Conservation (phyloP, 1,284 basidiomycete species). For the Fomitopsis palustris region DNA sequence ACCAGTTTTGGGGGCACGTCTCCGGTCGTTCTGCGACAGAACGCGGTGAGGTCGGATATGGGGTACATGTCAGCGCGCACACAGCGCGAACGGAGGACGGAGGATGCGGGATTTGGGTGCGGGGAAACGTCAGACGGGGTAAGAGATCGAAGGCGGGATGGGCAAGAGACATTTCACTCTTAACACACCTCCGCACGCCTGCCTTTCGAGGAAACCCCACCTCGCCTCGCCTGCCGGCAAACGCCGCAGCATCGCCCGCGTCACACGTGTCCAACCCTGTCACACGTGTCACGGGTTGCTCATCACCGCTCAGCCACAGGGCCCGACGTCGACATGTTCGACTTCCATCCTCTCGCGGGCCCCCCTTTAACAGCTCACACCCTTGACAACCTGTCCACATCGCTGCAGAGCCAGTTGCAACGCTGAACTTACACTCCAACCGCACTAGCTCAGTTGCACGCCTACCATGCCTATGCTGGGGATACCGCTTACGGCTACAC, state of each 20-base stretch:
- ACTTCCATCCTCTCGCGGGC: background rate
- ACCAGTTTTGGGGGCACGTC: constrained; percentile 88
- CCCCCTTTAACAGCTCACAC: background rate
- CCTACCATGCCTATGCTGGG: background rate
- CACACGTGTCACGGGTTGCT: background rate
- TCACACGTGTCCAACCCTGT: background rate
- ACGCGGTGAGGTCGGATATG: constrained; percentile 86
- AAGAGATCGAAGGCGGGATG: background rate
- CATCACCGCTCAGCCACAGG: background rate
- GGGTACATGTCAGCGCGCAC: constrained; percentile 53
- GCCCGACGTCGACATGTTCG: background rate
- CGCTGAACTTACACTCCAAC: background rate
- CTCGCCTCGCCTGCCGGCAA: background rate
- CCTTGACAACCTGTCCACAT: background rate
- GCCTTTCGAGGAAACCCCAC: background rate
- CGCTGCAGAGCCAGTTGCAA: background rate
- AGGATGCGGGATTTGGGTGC: constrained; percentile 1
- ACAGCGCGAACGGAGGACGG: constrained; percentile 5
- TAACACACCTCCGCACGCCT: background rate
- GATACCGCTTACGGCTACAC: background rate
- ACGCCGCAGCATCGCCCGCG: background rate
- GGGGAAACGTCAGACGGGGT: constrained; percentile 1
- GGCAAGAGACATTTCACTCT: constrained; percentile 1
- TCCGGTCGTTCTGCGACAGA: constrained; percentile 77
- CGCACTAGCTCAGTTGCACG: background rate